Evolutionary conservation across 176 grass and related monocot genomes (phyloP), one percentile per base, ranked within the genome.

Genomic region (Raddia guianensis): DNA sequence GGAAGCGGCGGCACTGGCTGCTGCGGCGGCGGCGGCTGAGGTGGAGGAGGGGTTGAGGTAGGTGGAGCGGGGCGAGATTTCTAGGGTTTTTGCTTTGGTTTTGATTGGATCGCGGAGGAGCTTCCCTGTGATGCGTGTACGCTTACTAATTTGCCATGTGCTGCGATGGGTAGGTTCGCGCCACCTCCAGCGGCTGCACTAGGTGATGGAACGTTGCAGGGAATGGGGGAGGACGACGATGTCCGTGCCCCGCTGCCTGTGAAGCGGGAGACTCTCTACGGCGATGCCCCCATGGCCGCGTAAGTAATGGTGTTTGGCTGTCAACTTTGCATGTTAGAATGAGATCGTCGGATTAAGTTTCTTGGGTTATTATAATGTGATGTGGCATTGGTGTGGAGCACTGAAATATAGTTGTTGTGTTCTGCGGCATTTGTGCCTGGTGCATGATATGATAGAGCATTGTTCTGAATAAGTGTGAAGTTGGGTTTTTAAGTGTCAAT

Each of bases 201-300:
- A 3, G 90, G 89, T 16, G 96, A 89, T 72, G 77, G 58, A 48
- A 70, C 84, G 70, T 40, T 72, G 56, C 87, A 89, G 73, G 87
- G 78, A 32, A n/a, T 72, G 10, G 87, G 55, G 40, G 77, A 85
- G 0, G 87, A 95, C 0, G 96, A 95, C 20, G 90, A 88, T 12
- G 96, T 99, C 46, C 88, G 96, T 8, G 88, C 96, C 2, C 93
- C 96, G 11, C 65, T 99, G 15, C 96, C 92, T 8, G 85, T 83
- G 9, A 95, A 89, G 75, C 88, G 96, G 68, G 96, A 99, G 63
- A 99, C 96, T 16, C 84, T 99, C 59, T 99, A 99, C 40, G 96
- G 92, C 48, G 96, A 93, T 72, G 32, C 49, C 20, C 75, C 91
- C 0, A 10, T 87, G 72, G 37, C 67, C 6, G 35, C 83, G 92